Evolutionary conservation across 371 early-diverging fungal species (phyloP).

Genomic region (Nematocida ironsii): DNA sequence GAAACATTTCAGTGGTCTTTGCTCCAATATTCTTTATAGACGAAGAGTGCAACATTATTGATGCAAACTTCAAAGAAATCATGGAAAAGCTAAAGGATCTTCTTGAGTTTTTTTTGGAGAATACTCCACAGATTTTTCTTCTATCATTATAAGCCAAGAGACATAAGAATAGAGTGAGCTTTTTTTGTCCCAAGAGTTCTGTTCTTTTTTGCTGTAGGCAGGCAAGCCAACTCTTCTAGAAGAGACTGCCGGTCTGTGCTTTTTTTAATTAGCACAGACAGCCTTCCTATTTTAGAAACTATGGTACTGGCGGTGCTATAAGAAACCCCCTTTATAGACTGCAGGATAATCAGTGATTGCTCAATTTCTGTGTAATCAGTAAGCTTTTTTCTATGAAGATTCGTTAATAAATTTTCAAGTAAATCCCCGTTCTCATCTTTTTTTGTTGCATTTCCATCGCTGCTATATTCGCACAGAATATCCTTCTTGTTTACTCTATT

Average conservation of each 20-base stretch:
- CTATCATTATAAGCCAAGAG: constrained; percentile 24
- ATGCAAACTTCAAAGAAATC: constrained; percentile 38
- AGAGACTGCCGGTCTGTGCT: not conserved
- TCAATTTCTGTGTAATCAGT: constrained; percentile 7
- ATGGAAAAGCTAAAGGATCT: constrained; percentile 11
- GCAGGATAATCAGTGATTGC: not conserved
- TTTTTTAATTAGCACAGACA: not conserved
- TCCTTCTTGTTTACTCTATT: not conserved
- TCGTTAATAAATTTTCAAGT: not conserved
- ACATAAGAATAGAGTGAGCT: not conserved
- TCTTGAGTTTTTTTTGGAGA: constrained; percentile 49
- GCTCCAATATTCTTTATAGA: constrained; percentile 57
- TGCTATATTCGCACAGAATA: not conserved
- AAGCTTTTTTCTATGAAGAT: constrained; percentile 24
- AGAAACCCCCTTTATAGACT: constrained; percentile 43
- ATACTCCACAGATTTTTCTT: constrained; percentile 25
- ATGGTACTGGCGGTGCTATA: not conserved
- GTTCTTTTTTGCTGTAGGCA: not conserved
- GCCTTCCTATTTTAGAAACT: not conserved
- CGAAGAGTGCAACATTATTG: constrained; percentile 7
- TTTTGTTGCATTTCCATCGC: not conserved
- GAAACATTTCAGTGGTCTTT: constrained; percentile 43
- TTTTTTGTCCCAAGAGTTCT: constrained; percentile 2
- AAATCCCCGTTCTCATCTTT: not conserved
- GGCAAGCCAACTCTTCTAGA: not conserved